Percentiles rank a stretch among this genome's conserved stretches.
These are phyloP conservation scores for Leccinum arenicola DNA, from an alignment of 768 basidiomycete genomes.

Conservation along the genomic window DNA sequence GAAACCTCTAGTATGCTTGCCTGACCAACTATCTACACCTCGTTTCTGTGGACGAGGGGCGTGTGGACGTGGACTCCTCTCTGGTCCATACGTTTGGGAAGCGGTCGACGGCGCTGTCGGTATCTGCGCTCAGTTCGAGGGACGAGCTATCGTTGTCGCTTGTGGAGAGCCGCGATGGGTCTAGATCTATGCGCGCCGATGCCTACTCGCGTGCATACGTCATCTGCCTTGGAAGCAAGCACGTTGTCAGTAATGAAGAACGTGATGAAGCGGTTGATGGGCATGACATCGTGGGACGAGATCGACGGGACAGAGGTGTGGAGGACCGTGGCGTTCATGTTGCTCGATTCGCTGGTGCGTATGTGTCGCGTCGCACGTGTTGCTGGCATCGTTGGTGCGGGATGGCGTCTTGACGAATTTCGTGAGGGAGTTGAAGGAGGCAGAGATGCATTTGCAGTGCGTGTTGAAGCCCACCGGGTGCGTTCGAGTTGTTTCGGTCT, in stretches of 20 bases:
- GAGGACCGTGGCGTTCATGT: conserved; percentile 93
- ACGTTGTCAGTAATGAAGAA: conserved; percentile 66
- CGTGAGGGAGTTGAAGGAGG: conserved; percentile 79
- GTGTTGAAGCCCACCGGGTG: conserved; percentile 37
- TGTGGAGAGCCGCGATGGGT: too few species aligned
- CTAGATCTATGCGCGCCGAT: too few species aligned
- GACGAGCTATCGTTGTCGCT: too few species aligned
- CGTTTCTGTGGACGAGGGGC: too few species aligned
- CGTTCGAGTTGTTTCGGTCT: conserved; percentile 53
- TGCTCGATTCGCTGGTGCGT: conserved; percentile 77
- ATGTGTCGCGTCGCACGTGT: conserved; percentile 64
- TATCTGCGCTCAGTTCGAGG: too few species aligned
- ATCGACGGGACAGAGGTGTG: conserved; percentile 95
- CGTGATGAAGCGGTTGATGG: conserved; percentile 46
- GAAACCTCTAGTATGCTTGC: too few species aligned
- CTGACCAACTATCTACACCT: too few species aligned
- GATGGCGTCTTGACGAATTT: conserved; percentile 82
- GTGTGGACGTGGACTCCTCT: too few species aligned
- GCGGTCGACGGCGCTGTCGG: background rate
- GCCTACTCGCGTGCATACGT: too few species aligned
- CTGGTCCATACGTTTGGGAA: too few species aligned
- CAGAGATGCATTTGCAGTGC: conserved; percentile 67
- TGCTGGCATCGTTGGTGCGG: conserved; percentile 57
- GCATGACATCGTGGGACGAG: conserved; percentile 69
- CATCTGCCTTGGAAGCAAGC: conserved; percentile 46